Evolutionary conservation across 257 asterid genomes (phyloP), one percentile per base, ranked within the genome.

Genomic region (Lantana camara): DNA sequence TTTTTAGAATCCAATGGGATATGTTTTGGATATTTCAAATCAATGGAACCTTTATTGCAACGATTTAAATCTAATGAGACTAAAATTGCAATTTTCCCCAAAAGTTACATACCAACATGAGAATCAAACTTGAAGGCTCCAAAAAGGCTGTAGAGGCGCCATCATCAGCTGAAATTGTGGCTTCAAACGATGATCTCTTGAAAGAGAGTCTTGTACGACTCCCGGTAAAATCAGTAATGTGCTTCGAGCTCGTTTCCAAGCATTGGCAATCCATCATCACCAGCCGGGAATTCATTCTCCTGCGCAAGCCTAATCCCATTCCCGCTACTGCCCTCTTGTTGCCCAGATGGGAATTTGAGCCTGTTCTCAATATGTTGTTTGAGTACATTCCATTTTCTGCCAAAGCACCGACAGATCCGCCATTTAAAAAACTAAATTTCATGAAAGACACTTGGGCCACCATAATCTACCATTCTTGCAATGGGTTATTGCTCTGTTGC

Each of bases 401-500:
- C 46, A 19, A 23, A 1, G 5, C 54, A 8, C 48, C 68, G 46
- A 5, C 29, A 0, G 50, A 35, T 12, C 63, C 60, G 4, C 77
- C 65, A 0, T 61, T 61, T 38, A 13, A 11, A 19, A 15, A 16
- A 0, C 68, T 66, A n/a, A 27, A 55, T 0, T 42, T 76, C 57
- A 17, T 35, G 1, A 11, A 38, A 6, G 71, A 60, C 6, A 21
- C 59, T 1, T 32, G 29, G n/a, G 62, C 55, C 17, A 34, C 70
- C 35, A 61, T 16, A 14, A 70, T 79, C 9, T 0, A 73, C 7
- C 77, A 79, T 20, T 79, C 84, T 2, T 82, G 88, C 65, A 79
- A 79, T 41, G 82, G 88, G 1, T 58, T 79, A 1, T 11, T 76
- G 24, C 69, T 68, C 11, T 79, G 84, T 12, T 29, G 35, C 13